Evolutionary conservation across 805 yeast genomes (phyloP).

Genomic region (Pichia heedii): DNA sequence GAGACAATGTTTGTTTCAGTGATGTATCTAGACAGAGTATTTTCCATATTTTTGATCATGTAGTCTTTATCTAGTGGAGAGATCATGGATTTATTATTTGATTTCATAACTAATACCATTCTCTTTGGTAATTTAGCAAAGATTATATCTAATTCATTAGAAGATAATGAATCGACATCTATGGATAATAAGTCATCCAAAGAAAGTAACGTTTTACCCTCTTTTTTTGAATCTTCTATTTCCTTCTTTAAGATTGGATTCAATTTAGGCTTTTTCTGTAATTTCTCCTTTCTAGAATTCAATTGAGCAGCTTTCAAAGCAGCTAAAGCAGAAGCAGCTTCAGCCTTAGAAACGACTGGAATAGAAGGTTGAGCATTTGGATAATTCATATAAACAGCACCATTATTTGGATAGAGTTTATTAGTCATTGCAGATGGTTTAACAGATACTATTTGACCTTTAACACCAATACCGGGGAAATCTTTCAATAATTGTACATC

Average conservation of each 20-base stretch:
- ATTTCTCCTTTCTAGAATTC: slow-evolving; percentile 4
- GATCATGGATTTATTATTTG: slow-evolving; percentile 12
- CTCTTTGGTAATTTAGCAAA: slow-evolving; percentile 21
- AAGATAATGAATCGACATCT: slow-evolving; percentile 16
- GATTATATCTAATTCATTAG: slow-evolving; percentile 15
- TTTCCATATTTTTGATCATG: slow-evolving; percentile 8
- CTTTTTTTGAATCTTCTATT: background rate
- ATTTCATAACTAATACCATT: slow-evolving; percentile 19
- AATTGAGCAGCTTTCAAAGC: slow-evolving; percentile 9
- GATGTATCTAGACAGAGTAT: slow-evolving; percentile 5
- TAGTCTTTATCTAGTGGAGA: slow-evolving; percentile 9
- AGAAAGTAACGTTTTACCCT: slow-evolving; percentile 11
- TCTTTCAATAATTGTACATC: slow-evolving; percentile 70
- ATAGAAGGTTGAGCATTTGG: slow-evolving; percentile 25
- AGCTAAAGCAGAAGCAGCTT: slow-evolving; percentile 8
- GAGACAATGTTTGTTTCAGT: slow-evolving; percentile 11
- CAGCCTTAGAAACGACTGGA: slow-evolving; percentile 22
- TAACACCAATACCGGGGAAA: slow-evolving; percentile 51
- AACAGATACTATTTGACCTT: slow-evolving; percentile 69
- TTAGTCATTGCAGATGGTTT: slow-evolving; percentile 79
- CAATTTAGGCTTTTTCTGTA: slow-evolving; percentile 1
- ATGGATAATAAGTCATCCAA: slow-evolving; percentile 22
- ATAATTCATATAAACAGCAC: slow-evolving; percentile 57
- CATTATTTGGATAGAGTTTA: slow-evolving; percentile 57
- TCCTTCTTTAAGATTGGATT: slow-evolving; percentile 7